phyloP scores from a whole-genome alignment of 345 rosid species.

The Salix exigua region DNA sequence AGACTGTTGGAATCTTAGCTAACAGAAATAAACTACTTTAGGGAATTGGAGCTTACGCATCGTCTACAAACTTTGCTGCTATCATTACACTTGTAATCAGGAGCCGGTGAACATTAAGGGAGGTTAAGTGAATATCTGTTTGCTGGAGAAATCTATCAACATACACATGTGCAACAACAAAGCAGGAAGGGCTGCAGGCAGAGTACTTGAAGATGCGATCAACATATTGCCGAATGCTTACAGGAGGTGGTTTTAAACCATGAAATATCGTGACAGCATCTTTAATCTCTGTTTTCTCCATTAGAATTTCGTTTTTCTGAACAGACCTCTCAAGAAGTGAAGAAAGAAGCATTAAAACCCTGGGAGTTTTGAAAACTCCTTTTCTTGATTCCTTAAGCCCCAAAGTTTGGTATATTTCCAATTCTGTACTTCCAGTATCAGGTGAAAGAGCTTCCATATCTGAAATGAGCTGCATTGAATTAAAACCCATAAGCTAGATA shows the following conservation, averaged over 20 bases:
- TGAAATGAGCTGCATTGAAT: constrained; percentile 20
- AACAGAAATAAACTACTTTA: neutral
- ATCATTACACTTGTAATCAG: constrained; percentile 71
- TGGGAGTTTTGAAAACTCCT: constrained; percentile 40
- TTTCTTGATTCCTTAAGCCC: constrained; percentile 56
- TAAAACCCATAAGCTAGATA: constrained; percentile 12
- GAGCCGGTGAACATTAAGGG: constrained; percentile 81
- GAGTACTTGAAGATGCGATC: constrained; percentile 84
- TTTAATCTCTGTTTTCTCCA: constrained; percentile 26
- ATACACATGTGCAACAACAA: constrained; percentile 67
- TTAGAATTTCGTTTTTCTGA: constrained; percentile 38
- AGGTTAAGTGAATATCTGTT: constrained; percentile 50
- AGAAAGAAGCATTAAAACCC: constrained; percentile 52
- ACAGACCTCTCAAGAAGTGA: constrained; percentile 60
- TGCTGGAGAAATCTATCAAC: constrained; percentile 53
- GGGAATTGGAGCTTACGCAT: constrained; percentile 51
- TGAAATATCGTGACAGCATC: constrained; percentile 53
- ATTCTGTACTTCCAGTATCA: constrained; percentile 29
- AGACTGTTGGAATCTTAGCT: neutral
- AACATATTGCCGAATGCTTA: constrained; percentile 60
- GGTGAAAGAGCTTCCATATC: constrained; percentile 48
- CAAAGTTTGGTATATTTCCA: constrained; percentile 44
- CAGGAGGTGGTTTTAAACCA: constrained; percentile 56
- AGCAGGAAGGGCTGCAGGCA: constrained; percentile 91
- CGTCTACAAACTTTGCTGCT: constrained; percentile 83